phyloP scores from a whole-genome alignment of 2,329 filamentous ascomycete species.

The Chrysoporthe cubensis region DNA sequence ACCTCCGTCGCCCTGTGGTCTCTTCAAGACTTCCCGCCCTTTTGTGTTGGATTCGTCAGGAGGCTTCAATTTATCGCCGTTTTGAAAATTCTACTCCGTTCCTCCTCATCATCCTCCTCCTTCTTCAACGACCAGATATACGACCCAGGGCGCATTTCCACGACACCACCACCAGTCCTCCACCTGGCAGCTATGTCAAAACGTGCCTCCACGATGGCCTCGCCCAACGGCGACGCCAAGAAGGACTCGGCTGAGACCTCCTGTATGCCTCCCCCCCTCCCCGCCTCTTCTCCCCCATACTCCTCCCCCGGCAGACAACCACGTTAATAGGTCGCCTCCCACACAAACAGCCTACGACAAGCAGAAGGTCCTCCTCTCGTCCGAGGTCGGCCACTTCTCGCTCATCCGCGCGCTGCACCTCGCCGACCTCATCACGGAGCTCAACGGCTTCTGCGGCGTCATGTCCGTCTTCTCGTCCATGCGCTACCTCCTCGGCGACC shows the following conservation, averaged over 20 bases:
- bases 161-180: neutral
- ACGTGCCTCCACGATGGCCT: conserved; percentile 20
- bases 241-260: conserved; percentile 13
- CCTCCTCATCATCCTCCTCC: neutral
- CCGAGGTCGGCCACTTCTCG: conserved; percentile 74
- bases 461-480: conserved; percentile 96
- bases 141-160: neutral
- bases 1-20: neutral
- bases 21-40: neutral
- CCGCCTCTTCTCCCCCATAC: conserved; percentile 18
- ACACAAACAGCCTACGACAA: conserved; percentile 65
- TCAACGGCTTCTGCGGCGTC: conserved; percentile 86
- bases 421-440: conserved; percentile 80
- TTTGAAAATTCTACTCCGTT: neutral
- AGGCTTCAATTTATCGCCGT: neutral
- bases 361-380: conserved; percentile 73
- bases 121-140: neutral
- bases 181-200: conserved; percentile 23
- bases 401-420: conserved; percentile 73
- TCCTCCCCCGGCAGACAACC: neutral
- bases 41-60: neutral
- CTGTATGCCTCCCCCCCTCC: conserved; percentile 13
- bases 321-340: neutral
- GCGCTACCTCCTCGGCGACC: conserved; percentile 83
- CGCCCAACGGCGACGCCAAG: conserved; percentile 27